Conservation (phyloP, 192 early-diverging fungal species). For the Irineochytrium annulatum region DNA sequence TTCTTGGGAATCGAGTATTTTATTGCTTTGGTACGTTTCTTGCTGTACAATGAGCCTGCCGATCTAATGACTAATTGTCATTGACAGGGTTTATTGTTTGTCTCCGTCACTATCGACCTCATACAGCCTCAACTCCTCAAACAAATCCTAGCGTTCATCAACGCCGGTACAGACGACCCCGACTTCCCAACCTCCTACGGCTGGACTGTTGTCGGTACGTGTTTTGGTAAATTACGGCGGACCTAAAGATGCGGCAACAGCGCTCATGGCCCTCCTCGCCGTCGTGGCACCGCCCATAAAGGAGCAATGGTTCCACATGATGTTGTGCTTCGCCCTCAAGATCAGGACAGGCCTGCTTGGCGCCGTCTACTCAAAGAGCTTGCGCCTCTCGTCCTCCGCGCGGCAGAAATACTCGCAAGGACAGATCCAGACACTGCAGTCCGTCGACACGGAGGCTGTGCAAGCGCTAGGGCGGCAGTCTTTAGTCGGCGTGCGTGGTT, state of each 20-base stretch:
- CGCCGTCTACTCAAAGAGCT: conserved; percentile 27
- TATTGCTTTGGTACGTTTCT: conserved; percentile 7
- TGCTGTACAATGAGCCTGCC: no score
- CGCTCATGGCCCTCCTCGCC: no score
- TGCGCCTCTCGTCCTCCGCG: conserved; percentile 24
- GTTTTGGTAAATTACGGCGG: no score
- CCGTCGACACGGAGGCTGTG: conserved; percentile 8
- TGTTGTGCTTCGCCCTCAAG: conserved; percentile 1
- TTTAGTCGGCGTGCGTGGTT: conserved; percentile 8
- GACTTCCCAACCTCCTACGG: conserved; percentile 1
- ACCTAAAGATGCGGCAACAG: no score
- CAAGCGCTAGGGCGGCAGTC: conserved; percentile 5
- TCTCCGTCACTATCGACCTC: conserved; percentile 1
- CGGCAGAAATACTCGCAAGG: conserved; percentile 17
- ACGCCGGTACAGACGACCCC: not conserved
- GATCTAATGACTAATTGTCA: no score
- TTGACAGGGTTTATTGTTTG: conserved; percentile 7
- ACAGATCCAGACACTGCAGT: conserved; percentile 22
- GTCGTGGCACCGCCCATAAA: conserved; percentile 15
- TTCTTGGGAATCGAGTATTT: conserved; percentile 10
- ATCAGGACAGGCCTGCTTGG: conserved; percentile 18
- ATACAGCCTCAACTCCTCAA: conserved; percentile 14
- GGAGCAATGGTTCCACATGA: conserved; percentile 17
- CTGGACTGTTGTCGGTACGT: not conserved
- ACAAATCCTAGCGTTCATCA: conserved; percentile 8